Percentiles rank a stretch among this genome's conserved stretches.
Evolutionary conservation across 176 grass and related monocot genomes (phyloP).

Genomic region (bread wheat (Triticum aestivum)): IWGSC_CS_RefSeq_v2.1 NC_057811.1:328340043-328340542

Average conservation of each 20-base stretch:
- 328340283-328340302: not conserved
- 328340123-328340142: conserved; percentile 19
- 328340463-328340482: not conserved
- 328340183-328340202: not conserved
- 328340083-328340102: not conserved
- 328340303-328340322: not conserved
- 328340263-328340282: too few relatives aligned
- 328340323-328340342: not conserved
- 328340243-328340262: not conserved
- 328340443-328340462: not conserved
- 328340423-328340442: too few relatives aligned
- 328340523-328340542: not conserved
- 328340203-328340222: not conserved
- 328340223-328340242: not conserved
- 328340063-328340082: not conserved
- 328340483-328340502: not conserved
- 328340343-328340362: not conserved
- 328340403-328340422: not conserved
- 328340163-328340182: not conserved
- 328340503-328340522: not conserved
- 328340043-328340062: conserved; percentile 4
- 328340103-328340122: not conserved
- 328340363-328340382: not conserved
- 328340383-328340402: not conserved
- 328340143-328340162: not conserved